Conservation (phyloP, 495 filamentous ascomycete genomes). For the Lasiosphaeris hirsuta region DNA sequence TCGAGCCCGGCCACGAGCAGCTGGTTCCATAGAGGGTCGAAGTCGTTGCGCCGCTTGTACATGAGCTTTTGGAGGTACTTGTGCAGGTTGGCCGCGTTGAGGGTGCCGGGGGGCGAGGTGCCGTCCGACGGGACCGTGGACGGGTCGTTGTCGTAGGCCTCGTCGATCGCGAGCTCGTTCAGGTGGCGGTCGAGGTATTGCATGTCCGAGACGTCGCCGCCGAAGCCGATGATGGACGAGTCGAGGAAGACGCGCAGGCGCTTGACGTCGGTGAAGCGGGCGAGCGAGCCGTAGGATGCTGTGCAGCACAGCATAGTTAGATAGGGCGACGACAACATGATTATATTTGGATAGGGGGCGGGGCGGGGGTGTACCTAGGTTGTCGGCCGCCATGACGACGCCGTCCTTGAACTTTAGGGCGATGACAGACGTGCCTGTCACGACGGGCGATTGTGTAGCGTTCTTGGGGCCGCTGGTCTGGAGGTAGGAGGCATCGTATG, state of each 20-base stretch:
- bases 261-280: constrained; percentile 94
- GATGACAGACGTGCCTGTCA: constrained; percentile 93
- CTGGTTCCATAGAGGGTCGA: constrained; percentile 97
- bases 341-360: background rate
- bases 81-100: constrained; percentile 91
- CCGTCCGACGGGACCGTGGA: constrained; percentile 37
- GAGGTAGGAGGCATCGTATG: constrained; percentile 84
- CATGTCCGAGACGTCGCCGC: constrained; percentile 97
- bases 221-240: constrained; percentile 76
- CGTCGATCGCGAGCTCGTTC: constrained; percentile 77
- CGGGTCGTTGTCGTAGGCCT: constrained; percentile 66
- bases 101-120: constrained; percentile 41
- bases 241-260: constrained; percentile 78
- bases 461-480: constrained; percentile 64
- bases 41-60: constrained; percentile 88
- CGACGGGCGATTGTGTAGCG: constrained; percentile 85
- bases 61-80: constrained; percentile 92
- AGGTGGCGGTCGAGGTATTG: constrained; percentile 93
- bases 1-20: constrained; percentile 88
- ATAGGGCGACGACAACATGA: background rate
- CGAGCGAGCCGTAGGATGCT: constrained; percentile 97
- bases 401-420: constrained; percentile 93
- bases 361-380: constrained; percentile 63
- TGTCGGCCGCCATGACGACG: constrained; percentile 94
- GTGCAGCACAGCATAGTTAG: background rate